Percentiles rank a stretch among this genome's conserved stretches.
phyloP scores from a whole-genome alignment of 2,329 filamentous ascomycete genomes.

The Alternaria ethzedia region DNA sequence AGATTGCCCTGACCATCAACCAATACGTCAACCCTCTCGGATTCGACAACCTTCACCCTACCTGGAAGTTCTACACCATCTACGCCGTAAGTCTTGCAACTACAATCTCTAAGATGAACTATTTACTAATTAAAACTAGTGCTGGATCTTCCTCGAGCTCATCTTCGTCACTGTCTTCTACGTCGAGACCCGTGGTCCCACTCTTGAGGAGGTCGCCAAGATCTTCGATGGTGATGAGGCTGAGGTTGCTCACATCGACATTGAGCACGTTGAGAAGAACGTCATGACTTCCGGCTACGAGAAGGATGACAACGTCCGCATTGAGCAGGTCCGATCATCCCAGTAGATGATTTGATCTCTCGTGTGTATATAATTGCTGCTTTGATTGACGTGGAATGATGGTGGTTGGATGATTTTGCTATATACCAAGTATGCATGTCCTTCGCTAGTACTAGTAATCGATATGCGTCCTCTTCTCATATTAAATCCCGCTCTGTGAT shows the following conservation, averaged over 20 bases:
- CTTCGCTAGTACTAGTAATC: conserved; percentile 3
- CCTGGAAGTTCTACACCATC: conserved; percentile 70
- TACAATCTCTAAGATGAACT: not conserved
- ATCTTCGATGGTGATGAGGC: conserved; percentile 73
- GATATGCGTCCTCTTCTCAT: not conserved
- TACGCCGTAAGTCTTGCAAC: conserved; percentile 59
- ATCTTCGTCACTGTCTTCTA: conserved; percentile 71
- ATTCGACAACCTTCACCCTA: conserved; percentile 63
- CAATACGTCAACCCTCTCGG: conserved; percentile 69
- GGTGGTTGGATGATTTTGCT: conserved; percentile 2
- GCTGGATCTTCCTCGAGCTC: conserved; percentile 67
- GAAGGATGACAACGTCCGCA: conserved; percentile 28
- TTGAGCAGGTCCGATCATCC: conserved; percentile 18
- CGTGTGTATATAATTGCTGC: conserved; percentile 1
- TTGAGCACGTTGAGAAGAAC: conserved; percentile 27
- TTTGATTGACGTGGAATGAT: not conserved
- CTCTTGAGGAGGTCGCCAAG: conserved; percentile 72
- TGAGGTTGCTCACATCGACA: conserved; percentile 43
- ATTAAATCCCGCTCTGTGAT: not conserved
- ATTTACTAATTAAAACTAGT: conserved; percentile 24
- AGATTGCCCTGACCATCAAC: conserved; percentile 66
- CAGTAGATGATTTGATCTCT: conserved; percentile 2
- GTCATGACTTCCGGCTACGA: conserved; percentile 30
- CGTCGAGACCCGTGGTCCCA: conserved; percentile 73
- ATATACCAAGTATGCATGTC: conserved; percentile 2